Evolutionary conservation across 1,139 yeast genomes (phyloP).

Genomic region (Arxiozyma slooffiae): DNA sequence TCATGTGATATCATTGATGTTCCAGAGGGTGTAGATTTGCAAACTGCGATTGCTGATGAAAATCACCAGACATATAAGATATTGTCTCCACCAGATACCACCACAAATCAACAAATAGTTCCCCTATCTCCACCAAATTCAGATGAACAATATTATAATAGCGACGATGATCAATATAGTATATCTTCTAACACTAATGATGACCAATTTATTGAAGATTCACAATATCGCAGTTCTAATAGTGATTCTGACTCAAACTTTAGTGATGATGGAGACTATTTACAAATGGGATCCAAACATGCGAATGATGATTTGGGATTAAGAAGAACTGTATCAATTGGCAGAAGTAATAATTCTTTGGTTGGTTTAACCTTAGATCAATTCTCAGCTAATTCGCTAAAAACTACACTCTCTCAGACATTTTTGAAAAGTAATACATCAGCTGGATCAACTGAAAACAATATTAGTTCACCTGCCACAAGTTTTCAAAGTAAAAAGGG

Average conservation of each 20-base stretch:
- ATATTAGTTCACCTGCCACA: neutral
- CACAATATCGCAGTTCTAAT: conserved; percentile 32
- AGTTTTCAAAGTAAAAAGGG: neutral
- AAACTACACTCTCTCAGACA: conserved; percentile 16
- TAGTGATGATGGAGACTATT: conserved; percentile 30
- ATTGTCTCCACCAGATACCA: neutral
- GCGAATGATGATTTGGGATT: conserved; percentile 12
- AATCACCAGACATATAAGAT: conserved; percentile 6
- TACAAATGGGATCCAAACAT: neutral
- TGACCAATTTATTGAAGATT: conserved; percentile 30
- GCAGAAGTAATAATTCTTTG: conserved; percentile 22
- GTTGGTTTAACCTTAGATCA: conserved; percentile 16
- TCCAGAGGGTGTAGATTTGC: conserved; percentile 32
- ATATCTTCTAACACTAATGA: conserved; percentile 21
- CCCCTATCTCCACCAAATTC: neutral
- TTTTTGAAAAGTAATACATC: conserved; percentile 26
- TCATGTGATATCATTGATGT: conserved; percentile 39
- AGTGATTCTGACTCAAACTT: conserved; percentile 22
- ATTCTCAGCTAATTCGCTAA: conserved; percentile 6
- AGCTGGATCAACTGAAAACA: neutral
- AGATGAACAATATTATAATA: conserved; percentile 4
- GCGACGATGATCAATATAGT: conserved; percentile 11
- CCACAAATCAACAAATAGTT: neutral
- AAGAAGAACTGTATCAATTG: conserved; percentile 25
- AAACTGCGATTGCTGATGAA: conserved; percentile 24